Evolutionary conservation across 768 basidiomycete species (phyloP).

Genomic region (Atractiella rhizophila): DNA sequence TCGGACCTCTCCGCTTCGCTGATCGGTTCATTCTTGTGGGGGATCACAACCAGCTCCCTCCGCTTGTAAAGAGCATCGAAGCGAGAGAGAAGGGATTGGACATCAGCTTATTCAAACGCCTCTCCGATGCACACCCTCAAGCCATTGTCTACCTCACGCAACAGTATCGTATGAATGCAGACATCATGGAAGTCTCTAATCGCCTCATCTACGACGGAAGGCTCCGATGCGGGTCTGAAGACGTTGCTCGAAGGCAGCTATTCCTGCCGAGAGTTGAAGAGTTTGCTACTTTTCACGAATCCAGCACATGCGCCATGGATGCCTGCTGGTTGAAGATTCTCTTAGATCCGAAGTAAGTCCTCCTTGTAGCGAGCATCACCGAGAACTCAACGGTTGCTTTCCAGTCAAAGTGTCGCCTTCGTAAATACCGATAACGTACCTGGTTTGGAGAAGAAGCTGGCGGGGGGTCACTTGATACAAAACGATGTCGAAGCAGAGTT

Average conservation of each 20-base stretch:
- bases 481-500: constrained; percentile 50
- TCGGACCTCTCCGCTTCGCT: constrained; percentile 75
- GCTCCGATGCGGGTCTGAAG: constrained; percentile 49
- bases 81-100: constrained; percentile 73
- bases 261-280: constrained; percentile 29
- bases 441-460: constrained; percentile 48
- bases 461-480: constrained; percentile 78
- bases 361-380: neutral
- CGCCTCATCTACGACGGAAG: constrained; percentile 54
- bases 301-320: neutral
- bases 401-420: constrained; percentile 63
- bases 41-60: constrained; percentile 90
- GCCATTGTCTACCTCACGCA: constrained; percentile 60
- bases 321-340: neutral
- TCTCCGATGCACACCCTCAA: constrained; percentile 48
- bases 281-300: constrained; percentile 18
- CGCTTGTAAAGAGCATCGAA: constrained; percentile 52
- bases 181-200: constrained; percentile 82
- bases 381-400: neutral
- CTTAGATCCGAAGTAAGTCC: constrained; percentile 1
- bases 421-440: constrained; percentile 73
- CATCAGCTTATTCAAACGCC: constrained; percentile 59
- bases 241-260: constrained; percentile 38
- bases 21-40: constrained; percentile 82
- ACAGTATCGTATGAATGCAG: constrained; percentile 91